Base-by-base conservation (phyloP, 192 early-diverging fungal species). In the Pilobolus umbonatus region DNA sequence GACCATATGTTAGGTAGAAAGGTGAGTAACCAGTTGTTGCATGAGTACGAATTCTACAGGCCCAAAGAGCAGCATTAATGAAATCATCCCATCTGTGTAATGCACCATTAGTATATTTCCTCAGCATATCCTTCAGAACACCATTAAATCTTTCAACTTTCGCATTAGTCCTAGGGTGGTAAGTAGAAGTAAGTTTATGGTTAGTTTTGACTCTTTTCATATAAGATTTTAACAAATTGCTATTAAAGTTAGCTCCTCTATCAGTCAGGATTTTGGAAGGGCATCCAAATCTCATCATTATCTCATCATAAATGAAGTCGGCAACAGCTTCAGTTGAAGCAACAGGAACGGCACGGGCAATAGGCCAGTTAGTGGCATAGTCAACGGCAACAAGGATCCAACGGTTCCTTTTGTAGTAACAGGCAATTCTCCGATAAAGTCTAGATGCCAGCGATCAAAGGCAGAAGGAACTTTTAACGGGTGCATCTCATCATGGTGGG, bases 251-350 rank as follows among this genome's bases (percentile, higher is more conserved):
- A 1, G 56, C 17, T 4, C 62, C 61, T 43, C 54, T 2, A 32
- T 70, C 57, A 0, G 61, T 10, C 11, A 10, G n/a, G n/a, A n/a
- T n/a, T n/a, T n/a, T n/a, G n/a, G n/a, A n/a, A n/a, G n/a, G n/a
- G n/a, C n/a, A n/a, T n/a, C n/a, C n/a, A n/a, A n/a, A n/a, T n/a
- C n/a, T n/a, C n/a, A n/a, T n/a, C n/a, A n/a, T n/a, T n/a, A 71
- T 40, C 46, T 71, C 55, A 12, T 71, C 58, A 38, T 70, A 61
- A 0, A 71, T 42, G 22, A 71, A n/a, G n/a, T n/a, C n/a, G n/a
- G n/a, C n/a, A n/a, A n/a, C n/a, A n/a, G n/a, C n/a, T n/a, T n/a
- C n/a, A n/a, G n/a, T n/a, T n/a, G 0, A 44, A 1, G 58, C 54
- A n/a, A n/a, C n/a, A n/a, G n/a, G n/a, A n/a, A n/a, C n/a, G n/a